phyloP scores from a whole-genome alignment of 192 early-diverging fungal genomes.

The Thamnidium elegans region DNA sequence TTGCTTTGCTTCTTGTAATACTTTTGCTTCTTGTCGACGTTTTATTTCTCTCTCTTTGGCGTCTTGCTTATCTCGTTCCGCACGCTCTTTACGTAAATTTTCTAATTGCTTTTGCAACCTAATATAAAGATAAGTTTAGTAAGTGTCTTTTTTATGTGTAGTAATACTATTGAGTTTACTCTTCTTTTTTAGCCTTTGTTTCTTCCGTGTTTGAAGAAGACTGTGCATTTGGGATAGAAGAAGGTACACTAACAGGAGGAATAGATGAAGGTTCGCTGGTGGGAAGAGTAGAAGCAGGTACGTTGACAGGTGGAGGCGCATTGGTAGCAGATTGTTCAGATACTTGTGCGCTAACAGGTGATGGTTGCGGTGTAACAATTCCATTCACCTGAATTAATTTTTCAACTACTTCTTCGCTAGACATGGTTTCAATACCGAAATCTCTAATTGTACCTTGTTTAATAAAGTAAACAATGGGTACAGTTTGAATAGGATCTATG shows the following conservation, averaged over 20 bases:
- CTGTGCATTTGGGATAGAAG: background rate
- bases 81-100: constrained; percentile 4
- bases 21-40: constrained; percentile 26
- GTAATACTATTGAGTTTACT: background rate
- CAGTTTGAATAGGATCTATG: constrained; percentile 16
- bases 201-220: background rate
- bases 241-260: background rate
- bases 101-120: constrained; percentile 2
- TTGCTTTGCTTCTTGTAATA: constrained; percentile 15
- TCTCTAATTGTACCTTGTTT: constrained; percentile 29
- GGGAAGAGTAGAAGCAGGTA: background rate
- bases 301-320: background rate
- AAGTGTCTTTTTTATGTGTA: background rate
- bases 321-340: background rate
- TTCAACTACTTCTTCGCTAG: constrained; percentile 3
- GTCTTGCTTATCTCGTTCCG: constrained; percentile 12
- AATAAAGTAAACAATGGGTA: constrained; percentile 31
- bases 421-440: constrained; percentile 15
- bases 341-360: background rate
- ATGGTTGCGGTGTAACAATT: background rate
- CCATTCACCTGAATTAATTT: background rate
- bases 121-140: background rate
- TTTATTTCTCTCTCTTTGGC: constrained; percentile 23
- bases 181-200: constrained; percentile 4
- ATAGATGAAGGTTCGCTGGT: background rate